Base-by-base conservation (phyloP, 2,329 filamentous ascomycete genomes). In the Fusarium sp. region DNA sequence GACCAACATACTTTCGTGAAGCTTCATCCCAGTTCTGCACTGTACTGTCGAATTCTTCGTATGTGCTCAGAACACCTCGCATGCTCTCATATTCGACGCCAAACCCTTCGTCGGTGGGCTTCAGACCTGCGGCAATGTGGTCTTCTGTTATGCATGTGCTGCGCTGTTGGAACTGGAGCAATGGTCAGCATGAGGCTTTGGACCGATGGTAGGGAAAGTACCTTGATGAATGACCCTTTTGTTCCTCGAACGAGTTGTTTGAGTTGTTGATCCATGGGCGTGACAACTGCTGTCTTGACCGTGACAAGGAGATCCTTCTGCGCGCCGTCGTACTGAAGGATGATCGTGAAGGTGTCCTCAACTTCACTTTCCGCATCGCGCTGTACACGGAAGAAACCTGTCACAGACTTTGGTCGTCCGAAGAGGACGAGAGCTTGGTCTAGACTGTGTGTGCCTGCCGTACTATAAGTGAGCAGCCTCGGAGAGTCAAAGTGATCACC, bases 311-410 rank as follows among this genome's bases (percentile, higher is more conserved):
- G 51, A 23, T 74, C 65, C 10, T 82, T 82, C 68, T 78, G 76
- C 5, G 76, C 68, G 0, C 77, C 78, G 5, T 73, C 69, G 48
- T 92, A 92, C 66, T 89, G 86, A 42, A 92, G 75, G 40, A 91
- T 72, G 4, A 90, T 85, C 0, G 89, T 91, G 63, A 84, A 80
- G 4, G 79, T 82, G 71, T 87, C 84, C 14, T 84, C 80, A 10
- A 84, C 78, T 5, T 74, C 72, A n/a, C 72, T 74, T 1, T 74
- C 60, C 2, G 55, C 62, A 1, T 61, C 70, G 2, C 72, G 61
- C 7, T 74, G 72, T 0, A 57, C 62, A 6, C 72, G 72, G 21
- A 73, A 69, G 47, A 74, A 74, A 6, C 58, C 72, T 4, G 72
- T 74, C 0, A 74, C 68, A 2, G 69, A 74, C 2, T 76, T 55